A percentile compares a stretch with the other conserved stretches of the same genome.
These are phyloP conservation scores for Trichothecium sympodiale DNA, from an alignment of 2,329 filamentous ascomycete species.

Conservation along the genomic window DNA sequence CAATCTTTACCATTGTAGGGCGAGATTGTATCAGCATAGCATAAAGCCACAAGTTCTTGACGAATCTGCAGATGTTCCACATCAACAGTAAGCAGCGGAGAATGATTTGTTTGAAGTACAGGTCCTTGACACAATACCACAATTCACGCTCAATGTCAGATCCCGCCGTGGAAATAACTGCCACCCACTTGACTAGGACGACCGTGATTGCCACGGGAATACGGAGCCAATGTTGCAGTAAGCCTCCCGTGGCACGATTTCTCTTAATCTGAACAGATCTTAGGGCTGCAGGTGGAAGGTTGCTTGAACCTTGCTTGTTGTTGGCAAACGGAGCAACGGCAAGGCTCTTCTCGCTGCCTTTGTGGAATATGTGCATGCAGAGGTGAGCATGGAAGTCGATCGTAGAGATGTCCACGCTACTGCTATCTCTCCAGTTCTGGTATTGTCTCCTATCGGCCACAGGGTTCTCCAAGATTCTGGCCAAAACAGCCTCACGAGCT, in stretches of 20 bases:
- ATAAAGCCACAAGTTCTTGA: constrained; percentile 20
- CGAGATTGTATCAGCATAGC: constrained; percentile 20
- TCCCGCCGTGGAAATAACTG: constrained; percentile 21
- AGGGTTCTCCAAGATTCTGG: constrained; percentile 15
- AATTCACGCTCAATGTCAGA: constrained; percentile 24
- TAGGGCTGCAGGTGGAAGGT: background rate
- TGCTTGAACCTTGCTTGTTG: background rate
- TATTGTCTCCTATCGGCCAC: constrained; percentile 12
- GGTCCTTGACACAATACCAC: constrained; percentile 18
- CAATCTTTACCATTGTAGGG: constrained; percentile 17
- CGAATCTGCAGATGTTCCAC: constrained; percentile 19
- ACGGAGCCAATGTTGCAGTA: constrained; percentile 8
- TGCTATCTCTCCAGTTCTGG: constrained; percentile 11
- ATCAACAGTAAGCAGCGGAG: constrained; percentile 15
- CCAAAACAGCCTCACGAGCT: constrained; percentile 17
- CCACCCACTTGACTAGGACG: constrained; percentile 19
- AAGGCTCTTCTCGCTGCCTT: constrained; percentile 6
- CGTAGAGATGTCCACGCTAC: constrained; percentile 13
- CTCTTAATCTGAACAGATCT: constrained; percentile 7
- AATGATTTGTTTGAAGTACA: constrained; percentile 11
- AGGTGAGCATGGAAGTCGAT: constrained; percentile 16
- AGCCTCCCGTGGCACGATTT: constrained; percentile 1
- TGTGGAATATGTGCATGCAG: constrained; percentile 9
- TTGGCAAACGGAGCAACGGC: constrained; percentile 1
- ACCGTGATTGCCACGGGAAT: constrained; percentile 11